Percentiles rank a stretch among this genome's conserved stretches.
phyloP scores from a whole-genome alignment of 2,329 filamentous ascomycete species.

The Lasiodiplodia gonubiensis region DNA sequence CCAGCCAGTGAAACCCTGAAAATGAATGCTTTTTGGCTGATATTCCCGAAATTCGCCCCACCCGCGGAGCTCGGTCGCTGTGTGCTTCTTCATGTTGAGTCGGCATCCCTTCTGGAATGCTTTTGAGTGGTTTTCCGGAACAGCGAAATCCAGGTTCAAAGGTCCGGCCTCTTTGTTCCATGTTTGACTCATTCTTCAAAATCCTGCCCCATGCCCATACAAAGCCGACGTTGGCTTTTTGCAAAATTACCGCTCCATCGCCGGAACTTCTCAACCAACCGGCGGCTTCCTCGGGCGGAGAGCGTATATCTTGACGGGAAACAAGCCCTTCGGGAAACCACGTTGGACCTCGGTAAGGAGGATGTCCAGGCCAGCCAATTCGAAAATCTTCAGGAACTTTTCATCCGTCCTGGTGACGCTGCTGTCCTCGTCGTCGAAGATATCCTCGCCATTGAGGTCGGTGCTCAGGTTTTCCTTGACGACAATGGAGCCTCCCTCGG shows the following conservation, averaged over 20 bases:
- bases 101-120: not conserved
- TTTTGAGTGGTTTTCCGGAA: not conserved
- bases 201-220: not conserved
- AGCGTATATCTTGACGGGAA: constrained; percentile 80
- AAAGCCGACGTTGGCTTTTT: not conserved
- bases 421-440: constrained; percentile 77
- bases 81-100: not conserved
- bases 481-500: constrained; percentile 62
- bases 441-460: constrained; percentile 60
- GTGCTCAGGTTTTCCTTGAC: constrained; percentile 81
- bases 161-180: not conserved
- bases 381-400: constrained; percentile 74
- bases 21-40: not conserved
- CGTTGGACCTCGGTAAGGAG: constrained; percentile 73
- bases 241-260: not conserved
- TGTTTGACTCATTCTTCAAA: not conserved
- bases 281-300: constrained; percentile 58
- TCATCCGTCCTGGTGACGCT: constrained; percentile 77
- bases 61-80: not conserved
- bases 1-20: not conserved
- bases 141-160: not conserved
- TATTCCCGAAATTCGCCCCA: not conserved
- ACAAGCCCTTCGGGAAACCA: constrained; percentile 71
- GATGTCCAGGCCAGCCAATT: constrained; percentile 70
- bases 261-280: not conserved